A percentile compares a stretch with the other conserved stretches of the same genome.
phyloP scores from a whole-genome alignment of 129 eudicot genomes.

The Arctium lappa region DNA sequence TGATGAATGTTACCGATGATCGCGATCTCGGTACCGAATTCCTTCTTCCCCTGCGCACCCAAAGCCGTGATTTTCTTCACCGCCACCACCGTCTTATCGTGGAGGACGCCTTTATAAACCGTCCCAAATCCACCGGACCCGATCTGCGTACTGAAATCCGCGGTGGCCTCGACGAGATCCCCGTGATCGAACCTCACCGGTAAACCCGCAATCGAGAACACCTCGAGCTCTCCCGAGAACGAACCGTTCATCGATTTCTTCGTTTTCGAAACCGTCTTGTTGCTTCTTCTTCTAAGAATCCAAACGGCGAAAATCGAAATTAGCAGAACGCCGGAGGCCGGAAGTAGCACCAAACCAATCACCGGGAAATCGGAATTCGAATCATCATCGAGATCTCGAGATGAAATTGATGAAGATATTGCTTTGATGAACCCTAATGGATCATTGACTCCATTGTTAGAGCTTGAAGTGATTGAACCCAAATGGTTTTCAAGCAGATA shows the following conservation, averaged over 20 bases:
- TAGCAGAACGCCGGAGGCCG: slow-evolving; percentile 37
- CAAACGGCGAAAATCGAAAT: slow-evolving; percentile 30
- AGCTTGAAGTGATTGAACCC: slow-evolving; percentile 50
- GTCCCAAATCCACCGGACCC: slow-evolving; percentile 93
- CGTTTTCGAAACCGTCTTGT: neutral
- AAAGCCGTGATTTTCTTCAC: slow-evolving; percentile 66
- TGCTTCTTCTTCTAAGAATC: slow-evolving; percentile 33
- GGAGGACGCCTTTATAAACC: slow-evolving; percentile 66
- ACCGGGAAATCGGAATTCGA: slow-evolving; percentile 34
- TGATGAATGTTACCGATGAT: slow-evolving; percentile 86
- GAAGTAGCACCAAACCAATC: slow-evolving; percentile 53
- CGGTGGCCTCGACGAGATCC: slow-evolving; percentile 64
- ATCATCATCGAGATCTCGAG: neutral
- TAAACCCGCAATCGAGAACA: slow-evolving; percentile 73
- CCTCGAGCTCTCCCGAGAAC: slow-evolving; percentile 24
- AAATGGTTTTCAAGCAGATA: slow-evolving; percentile 40
- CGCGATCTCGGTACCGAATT: slow-evolving; percentile 79
- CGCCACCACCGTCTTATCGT: slow-evolving; percentile 68
- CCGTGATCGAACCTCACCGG: slow-evolving; percentile 57
- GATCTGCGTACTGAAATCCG: slow-evolving; percentile 48
- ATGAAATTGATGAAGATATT: slow-evolving; percentile 14
- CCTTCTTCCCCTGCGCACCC: slow-evolving; percentile 69
- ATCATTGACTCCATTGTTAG: slow-evolving; percentile 9
- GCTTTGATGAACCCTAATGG: slow-evolving; percentile 55
- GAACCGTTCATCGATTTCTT: slow-evolving; percentile 23